Evolutionary conservation across 2,329 filamentous ascomycete genomes (phyloP).

Genomic region (Stagonosporopsis cucurbitacearum): DNA sequence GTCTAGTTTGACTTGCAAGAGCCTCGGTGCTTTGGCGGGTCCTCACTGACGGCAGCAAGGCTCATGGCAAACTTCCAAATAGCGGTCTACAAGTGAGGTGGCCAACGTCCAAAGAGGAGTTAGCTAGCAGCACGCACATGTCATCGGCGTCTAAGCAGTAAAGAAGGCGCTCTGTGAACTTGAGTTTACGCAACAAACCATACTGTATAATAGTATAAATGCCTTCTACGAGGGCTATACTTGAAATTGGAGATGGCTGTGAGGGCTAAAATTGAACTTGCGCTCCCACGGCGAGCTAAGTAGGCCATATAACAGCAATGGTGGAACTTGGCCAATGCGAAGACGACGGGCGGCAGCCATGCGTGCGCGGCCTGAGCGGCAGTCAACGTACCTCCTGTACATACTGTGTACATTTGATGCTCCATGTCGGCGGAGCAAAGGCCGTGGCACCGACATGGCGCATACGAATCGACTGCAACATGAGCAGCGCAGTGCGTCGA

Average conservation of each 20-base stretch:
- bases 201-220: no score
- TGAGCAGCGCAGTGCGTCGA: background rate
- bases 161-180: background rate
- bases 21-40: background rate
- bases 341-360: background rate
- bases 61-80: background rate
- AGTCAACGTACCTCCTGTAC: background rate
- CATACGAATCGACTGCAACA: background rate
- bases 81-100: background rate
- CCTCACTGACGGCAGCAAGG: background rate
- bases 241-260: background rate
- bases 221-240: no score
- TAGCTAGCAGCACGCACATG: background rate
- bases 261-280: background rate
- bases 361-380: slow-evolving; percentile 11
- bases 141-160: no score
- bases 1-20: background rate
- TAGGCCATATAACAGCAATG: background rate
- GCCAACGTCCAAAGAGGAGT: background rate
- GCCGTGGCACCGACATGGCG: slow-evolving; percentile 3
- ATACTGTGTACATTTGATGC: no score
- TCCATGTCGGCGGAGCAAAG: slow-evolving; percentile 1
- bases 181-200: background rate
- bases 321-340: slow-evolving; percentile 8
- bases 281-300: background rate